Conservation (phyloP, 495 filamentous ascomycete genomes). For the Aspergillus incahuasiensis region DNA sequence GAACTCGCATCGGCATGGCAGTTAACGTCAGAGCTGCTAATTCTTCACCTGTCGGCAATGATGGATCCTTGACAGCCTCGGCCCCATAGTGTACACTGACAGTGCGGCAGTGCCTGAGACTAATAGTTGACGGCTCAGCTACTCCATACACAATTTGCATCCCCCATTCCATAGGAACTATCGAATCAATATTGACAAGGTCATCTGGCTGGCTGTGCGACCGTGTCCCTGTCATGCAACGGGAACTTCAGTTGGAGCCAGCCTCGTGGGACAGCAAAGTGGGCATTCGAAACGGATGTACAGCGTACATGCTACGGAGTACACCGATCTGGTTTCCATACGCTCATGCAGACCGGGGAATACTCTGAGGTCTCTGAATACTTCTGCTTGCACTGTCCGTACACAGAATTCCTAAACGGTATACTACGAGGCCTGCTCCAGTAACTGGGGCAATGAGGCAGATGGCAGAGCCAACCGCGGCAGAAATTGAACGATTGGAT, state of each 20-base stretch:
- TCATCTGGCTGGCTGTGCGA: slow-evolving; percentile 13
- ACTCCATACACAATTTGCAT: no score
- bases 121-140: slow-evolving; percentile 4
- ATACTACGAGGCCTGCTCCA: no score
- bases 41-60: neutral
- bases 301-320: slow-evolving; percentile 10
- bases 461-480: neutral
- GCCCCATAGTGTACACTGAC: no score
- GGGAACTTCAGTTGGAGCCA: slow-evolving; percentile 17
- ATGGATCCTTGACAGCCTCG: no score
- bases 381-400: no score
- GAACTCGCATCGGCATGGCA: neutral
- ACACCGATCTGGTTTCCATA: neutral
- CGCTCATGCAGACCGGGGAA: neutral
- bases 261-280: slow-evolving; percentile 25
- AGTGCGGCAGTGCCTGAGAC: no score
- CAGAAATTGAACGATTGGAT: neutral
- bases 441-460: neutral
- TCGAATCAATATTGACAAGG: slow-evolving; percentile 1
- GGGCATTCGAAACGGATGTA: slow-evolving; percentile 12
- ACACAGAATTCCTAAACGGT: no score
- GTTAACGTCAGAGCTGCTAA: neutral
- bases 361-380: no score
- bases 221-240: slow-evolving; percentile 20
- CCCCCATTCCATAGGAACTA: no score